phyloP scores from a whole-genome alignment of 345 rosid genomes.

The Eucalyptus curtisii region DNA sequence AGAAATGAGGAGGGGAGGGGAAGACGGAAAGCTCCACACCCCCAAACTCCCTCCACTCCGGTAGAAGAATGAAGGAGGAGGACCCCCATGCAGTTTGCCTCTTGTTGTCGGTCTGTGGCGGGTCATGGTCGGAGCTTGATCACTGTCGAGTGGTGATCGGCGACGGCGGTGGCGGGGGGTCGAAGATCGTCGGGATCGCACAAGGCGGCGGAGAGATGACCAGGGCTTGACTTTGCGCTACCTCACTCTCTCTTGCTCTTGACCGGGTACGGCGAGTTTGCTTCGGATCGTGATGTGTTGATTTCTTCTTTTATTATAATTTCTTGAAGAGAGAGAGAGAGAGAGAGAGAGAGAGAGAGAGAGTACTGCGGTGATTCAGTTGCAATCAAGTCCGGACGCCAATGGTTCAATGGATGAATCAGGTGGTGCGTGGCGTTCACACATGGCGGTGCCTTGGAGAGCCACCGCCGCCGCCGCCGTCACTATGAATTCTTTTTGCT shows the following conservation, averaged over 20 bases:
- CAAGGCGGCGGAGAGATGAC: not conserved
- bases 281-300: not conserved
- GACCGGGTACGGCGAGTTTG: not conserved
- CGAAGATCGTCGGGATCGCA: not conserved
- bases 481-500: too few relatives aligned
- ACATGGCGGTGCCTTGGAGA: not conserved
- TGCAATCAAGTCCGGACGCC: not conserved
- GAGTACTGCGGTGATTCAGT: not conserved
- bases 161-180: not conserved
- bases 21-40: too few relatives aligned
- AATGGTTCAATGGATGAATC: not conserved
- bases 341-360: not conserved
- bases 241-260: not conserved
- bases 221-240: not conserved
- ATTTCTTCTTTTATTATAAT: not conserved
- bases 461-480: too few relatives aligned
- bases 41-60: not conserved
- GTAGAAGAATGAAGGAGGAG: not conserved
- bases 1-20: not conserved
- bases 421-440: not conserved
- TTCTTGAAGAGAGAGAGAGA: not conserved
- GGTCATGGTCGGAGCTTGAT: not conserved
- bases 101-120: too few relatives aligned
- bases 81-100: not conserved
- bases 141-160: not conserved